Evolutionary conservation across 768 basidiomycete species (phyloP), one percentile per base, ranked within the genome.

Genomic region (Tulasnella sp.): DNA sequence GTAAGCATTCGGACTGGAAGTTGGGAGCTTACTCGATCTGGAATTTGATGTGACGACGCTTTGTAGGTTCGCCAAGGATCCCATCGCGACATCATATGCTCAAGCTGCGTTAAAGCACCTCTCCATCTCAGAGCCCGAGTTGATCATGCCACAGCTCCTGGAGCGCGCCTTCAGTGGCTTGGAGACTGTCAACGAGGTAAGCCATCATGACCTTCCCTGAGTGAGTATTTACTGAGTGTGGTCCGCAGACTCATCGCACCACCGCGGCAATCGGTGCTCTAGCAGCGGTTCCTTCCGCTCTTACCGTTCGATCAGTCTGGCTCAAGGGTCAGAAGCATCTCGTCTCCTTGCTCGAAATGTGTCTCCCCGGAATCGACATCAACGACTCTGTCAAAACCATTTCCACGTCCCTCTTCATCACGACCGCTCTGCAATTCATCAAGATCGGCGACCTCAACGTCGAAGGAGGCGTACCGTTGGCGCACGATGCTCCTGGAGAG

Each of bases 81-180:
- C 88, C 2, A 78, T 90, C 12, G 88, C 90, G n/a, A 88, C 91
- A 76, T 85, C 86, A n/a, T 90, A 88, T 77, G 88, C 94, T 0
- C 92, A 95, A 77, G 86, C 87, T 19, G 86, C 92, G 5, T 83
- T 98, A 68, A 90, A 90, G 74, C 84, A 85, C 35, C 83, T 98
- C 81, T 88, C 91, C 1, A 82, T 90, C 71, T 83, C 94, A 7
- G 94, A 97, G 77, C 93, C 96, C 0, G 83, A 84, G 19, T 81
- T 96, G 39, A 85, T 98, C 76, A 90, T 98, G 88, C 95, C 95
- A 2, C 89, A 94, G 47, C 83, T 98, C 14, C 84, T 98, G 29
- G 95, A 97, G 77, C 87, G 95, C 36, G 93, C 94, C 1, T 94
- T 96, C 75, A 86, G 90, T 41, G 94, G 94, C 0, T 82, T 98